Base-by-base conservation (phyloP, 768 basidiomycete genomes). In the Boletus subparvulus region DNA sequence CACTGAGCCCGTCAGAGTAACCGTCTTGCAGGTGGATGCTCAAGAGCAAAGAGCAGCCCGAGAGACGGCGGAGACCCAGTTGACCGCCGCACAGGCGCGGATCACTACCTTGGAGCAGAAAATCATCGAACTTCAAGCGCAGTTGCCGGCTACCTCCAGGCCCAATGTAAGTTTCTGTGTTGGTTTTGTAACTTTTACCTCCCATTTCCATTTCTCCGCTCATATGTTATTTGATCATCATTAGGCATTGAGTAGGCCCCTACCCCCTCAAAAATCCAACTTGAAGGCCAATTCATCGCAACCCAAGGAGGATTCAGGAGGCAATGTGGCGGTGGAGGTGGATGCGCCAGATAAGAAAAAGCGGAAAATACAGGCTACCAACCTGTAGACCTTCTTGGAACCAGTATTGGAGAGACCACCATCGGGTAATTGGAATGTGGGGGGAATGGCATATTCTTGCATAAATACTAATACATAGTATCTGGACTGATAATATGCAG, bases 291-390 rank as follows among this genome's bases (percentile, higher is more conserved):
- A 66, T 47, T 16, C 59, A 40, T 52, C 52, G 9, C 63, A 56
- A 24, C 6, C 44, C 33, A 60, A 54, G 30, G 64, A 61, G 1
- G 64, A 55, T 24, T 53, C 48, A 1, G 72, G 67, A 33, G 65
- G 60, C 4, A 35, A 43, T 9, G 44, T 16, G n/a, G n/a, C n/a
- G n/a, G n/a, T n/a, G n/a, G n/a, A n/a, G n/a, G n/a, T n/a, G 24
- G 72, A 68, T 47, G 62, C 55, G 10, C 79, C 72, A 16, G 84
- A 82, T 72, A 86, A 85, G 75, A 88, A 86, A 73, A 87, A 83
- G 63, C 80, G 86, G 59, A 88, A 84, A 71, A 83, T 90, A 51
- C 6, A 6, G 26, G 26, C 26, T 6, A 6, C 26, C 3, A 28
- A 4, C 4, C 26, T 28, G 26, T 28, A 28, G 26, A 28, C 26